Percentiles rank a stretch among this genome's conserved stretches.
Evolutionary conservation across 148 eudicot genomes (phyloP).

Genomic region (Vaccinium macrocarpon): DNA sequence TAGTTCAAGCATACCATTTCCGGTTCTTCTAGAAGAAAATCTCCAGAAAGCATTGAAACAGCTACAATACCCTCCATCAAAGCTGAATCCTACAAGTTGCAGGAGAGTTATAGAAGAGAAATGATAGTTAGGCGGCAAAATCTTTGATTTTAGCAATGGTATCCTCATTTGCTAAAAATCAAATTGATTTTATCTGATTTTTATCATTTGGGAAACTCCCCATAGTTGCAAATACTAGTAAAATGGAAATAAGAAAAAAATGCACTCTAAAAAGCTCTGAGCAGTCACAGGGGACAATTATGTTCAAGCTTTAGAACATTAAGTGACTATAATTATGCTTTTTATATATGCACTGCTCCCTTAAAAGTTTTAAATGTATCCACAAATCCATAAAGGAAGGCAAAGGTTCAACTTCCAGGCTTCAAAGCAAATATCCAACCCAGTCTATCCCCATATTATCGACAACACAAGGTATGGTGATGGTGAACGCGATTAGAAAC

Average conservation of each 20-base stretch:
- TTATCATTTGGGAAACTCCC: too few relatives aligned
- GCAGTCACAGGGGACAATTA: slow-evolving; percentile 8
- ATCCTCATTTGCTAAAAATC: too few relatives aligned
- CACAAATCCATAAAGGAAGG: not conserved
- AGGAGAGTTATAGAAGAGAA: slow-evolving; percentile 1
- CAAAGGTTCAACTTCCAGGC: not conserved
- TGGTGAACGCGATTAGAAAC: not conserved
- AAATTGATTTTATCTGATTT: too few relatives aligned
- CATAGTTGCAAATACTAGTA: not conserved
- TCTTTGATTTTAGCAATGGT: too few relatives aligned
- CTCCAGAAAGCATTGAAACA: slow-evolving; percentile 82
- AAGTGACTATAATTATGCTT: not conserved
- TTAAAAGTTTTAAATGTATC: not conserved
- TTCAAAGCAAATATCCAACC: slow-evolving; percentile 7
- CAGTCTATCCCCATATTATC: not conserved
- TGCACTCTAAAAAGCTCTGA: not conserved
- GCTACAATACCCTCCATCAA: slow-evolving; percentile 69
- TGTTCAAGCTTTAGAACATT: not conserved
- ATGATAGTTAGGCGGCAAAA: not conserved
- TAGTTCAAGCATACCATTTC: slow-evolving; percentile 44
- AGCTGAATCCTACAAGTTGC: slow-evolving; percentile 45
- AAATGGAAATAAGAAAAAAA: not conserved
- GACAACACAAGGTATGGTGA: not conserved
- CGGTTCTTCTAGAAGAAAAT: slow-evolving; percentile 85
- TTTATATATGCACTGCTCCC: not conserved